A percentile compares a stretch with the other conserved stretches of the same genome.
Evolutionary conservation across 2,329 filamentous ascomycete species (phyloP).

Genomic region (Fusarium coffeatum): DNA sequence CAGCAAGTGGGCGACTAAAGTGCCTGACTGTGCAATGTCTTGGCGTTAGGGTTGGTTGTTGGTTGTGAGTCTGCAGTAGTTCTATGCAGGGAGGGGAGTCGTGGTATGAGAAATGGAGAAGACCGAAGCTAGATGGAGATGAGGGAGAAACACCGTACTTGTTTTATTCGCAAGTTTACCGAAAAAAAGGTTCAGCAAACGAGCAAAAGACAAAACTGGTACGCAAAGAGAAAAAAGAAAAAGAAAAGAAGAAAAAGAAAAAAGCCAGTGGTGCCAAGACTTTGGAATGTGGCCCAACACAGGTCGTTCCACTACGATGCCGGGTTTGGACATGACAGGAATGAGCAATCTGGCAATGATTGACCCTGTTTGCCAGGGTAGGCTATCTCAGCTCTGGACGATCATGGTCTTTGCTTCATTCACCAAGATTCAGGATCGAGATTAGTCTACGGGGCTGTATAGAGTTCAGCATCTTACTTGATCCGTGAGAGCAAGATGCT

Average conservation of each 20-base stretch:
- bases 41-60: neutral
- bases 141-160: neutral
- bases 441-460: neutral
- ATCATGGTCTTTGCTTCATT: neutral
- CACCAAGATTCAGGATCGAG: neutral
- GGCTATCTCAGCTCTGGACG: neutral
- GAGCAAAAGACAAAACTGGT: neutral
- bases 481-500: slow-evolving; percentile 11
- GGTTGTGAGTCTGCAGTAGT: slow-evolving; percentile 14
- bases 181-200: neutral
- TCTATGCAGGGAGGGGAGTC: slow-evolving; percentile 8
- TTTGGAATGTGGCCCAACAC: slow-evolving; percentile 23
- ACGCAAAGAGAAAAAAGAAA: neutral
- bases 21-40: slow-evolving; percentile 8
- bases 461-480: neutral
- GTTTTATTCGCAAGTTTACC: neutral
- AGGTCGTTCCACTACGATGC: slow-evolving; percentile 15
- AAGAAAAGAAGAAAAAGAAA: neutral
- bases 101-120: neutral
- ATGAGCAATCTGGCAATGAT: slow-evolving; percentile 29
- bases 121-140: neutral
- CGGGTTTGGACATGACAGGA: slow-evolving; percentile 35
- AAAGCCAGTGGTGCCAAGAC: slow-evolving; percentile 1
- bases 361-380: neutral
- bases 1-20: neutral